Conservation (phyloP, 192 early-diverging fungal species). For the Coemansia brasiliensis region DNA sequence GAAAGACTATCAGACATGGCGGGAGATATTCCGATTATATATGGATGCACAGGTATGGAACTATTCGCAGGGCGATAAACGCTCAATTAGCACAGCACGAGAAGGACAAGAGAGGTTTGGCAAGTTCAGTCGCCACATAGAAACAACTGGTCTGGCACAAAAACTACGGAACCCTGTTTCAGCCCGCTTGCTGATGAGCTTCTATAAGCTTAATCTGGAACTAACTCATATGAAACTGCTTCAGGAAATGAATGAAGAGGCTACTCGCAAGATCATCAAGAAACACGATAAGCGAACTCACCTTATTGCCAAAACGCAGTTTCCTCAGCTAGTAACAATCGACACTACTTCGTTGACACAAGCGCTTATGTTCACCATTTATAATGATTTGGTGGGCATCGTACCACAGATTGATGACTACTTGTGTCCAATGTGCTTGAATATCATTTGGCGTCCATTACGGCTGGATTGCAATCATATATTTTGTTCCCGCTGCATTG, state of each 20-base stretch:
- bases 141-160: conserved; percentile 31
- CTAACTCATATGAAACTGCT: conserved; percentile 70
- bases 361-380: conserved; percentile 63
- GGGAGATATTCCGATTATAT: conserved; percentile 69
- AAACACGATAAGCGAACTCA: conserved; percentile 88
- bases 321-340: conserved; percentile 42
- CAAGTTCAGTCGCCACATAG: conserved; percentile 51
- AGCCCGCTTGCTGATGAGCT: conserved; percentile 42
- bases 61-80: conserved; percentile 60
- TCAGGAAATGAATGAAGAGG: conserved; percentile 72
- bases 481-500: conserved; percentile 77
- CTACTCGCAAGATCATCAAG: conserved; percentile 82
- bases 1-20: conserved; percentile 72
- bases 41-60: conserved; percentile 71
- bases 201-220: conserved; percentile 66
- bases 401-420: conserved; percentile 83
- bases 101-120: conserved; percentile 65
- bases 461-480: conserved; percentile 73
- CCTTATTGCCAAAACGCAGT: conserved; percentile 56
- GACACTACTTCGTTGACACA: conserved; percentile 50
- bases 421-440: conserved; percentile 75
- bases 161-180: conserved; percentile 37
- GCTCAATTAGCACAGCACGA: conserved; percentile 56
- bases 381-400: conserved; percentile 64
- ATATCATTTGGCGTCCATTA: conserved; percentile 75